These are phyloP conservation scores for Rosa rugosa DNA, from an alignment of 306 rosid genomes.

Conservation along the genomic window DNA sequence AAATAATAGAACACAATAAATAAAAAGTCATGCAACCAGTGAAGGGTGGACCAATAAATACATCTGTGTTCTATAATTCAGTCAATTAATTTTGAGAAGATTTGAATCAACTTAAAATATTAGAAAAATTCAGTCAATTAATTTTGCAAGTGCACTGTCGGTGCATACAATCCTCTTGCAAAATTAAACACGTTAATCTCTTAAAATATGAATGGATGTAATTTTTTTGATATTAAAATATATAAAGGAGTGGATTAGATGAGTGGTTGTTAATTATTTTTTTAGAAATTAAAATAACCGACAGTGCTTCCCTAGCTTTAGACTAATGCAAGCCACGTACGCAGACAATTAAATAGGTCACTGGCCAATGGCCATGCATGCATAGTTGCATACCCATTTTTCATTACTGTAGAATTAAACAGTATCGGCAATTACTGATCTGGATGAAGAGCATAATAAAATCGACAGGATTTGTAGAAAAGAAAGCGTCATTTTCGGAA, in stretches of 20 bases:
- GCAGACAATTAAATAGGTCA: conserved; percentile 2
- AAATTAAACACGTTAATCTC: too few species aligned
- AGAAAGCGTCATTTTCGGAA: background rate
- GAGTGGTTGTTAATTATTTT: too few species aligned
- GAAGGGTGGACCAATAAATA: conserved; percentile 4
- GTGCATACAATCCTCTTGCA: too few species aligned
- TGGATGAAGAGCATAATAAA: background rate
- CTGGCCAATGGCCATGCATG: conserved; percentile 1
- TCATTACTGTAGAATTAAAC: background rate
- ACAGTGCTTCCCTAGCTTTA: too few species aligned
- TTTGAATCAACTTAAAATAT: background rate
- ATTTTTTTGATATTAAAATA: too few species aligned
- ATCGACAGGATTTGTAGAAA: background rate
- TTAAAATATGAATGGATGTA: too few species aligned
- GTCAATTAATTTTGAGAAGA: background rate
- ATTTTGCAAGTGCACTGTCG: too few species aligned
- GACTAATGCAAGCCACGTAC: background rate
- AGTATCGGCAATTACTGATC: background rate
- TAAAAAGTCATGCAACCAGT: background rate
- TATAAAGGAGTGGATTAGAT: too few species aligned
- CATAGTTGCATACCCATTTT: background rate
- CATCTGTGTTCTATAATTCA: background rate
- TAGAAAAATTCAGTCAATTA: too few species aligned
- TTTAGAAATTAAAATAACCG: too few species aligned
- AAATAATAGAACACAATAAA: background rate